These are phyloP conservation scores for Solanum hybrid DNA, from an alignment of 305 asterid species.

Conservation along the genomic window DNA sequence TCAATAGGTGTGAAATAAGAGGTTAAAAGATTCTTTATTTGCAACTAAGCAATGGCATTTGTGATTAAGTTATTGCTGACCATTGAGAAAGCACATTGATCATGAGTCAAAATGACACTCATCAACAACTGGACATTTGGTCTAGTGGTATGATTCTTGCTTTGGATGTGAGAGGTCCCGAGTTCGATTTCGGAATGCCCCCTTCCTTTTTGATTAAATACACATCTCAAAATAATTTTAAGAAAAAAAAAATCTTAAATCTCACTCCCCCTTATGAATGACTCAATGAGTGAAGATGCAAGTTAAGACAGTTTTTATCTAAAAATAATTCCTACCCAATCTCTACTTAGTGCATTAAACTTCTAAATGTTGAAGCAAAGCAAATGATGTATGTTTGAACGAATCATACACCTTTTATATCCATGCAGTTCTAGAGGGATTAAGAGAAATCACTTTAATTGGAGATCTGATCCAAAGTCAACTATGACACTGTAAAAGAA, in stretches of 20 bases:
- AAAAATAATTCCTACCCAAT: background rate
- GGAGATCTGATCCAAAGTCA: background rate
- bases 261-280: background rate
- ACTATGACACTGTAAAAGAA: background rate
- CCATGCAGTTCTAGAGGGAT: background rate
- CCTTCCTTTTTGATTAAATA: slow-evolving; percentile 1
- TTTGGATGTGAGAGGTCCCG: slow-evolving; percentile 98
- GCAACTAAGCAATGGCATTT: background rate
- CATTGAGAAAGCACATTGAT: background rate
- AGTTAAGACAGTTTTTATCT: background rate
- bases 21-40: background rate
- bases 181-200: slow-evolving; percentile 89
- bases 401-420: background rate
- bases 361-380: background rate
- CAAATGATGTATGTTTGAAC: background rate
- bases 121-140: background rate
- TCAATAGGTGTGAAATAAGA: background rate
- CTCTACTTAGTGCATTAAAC: background rate
- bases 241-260: background rate
- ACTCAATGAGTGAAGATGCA: background rate
- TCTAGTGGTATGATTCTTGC: slow-evolving; percentile 84
- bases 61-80: background rate
- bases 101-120: background rate
- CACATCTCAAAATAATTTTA: background rate
- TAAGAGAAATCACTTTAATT: background rate